A percentile compares a stretch with the other conserved stretches of the same genome.
phyloP scores from a whole-genome alignment of 1,139 yeast species.

The Trichomonascaceae sp. region DNA sequence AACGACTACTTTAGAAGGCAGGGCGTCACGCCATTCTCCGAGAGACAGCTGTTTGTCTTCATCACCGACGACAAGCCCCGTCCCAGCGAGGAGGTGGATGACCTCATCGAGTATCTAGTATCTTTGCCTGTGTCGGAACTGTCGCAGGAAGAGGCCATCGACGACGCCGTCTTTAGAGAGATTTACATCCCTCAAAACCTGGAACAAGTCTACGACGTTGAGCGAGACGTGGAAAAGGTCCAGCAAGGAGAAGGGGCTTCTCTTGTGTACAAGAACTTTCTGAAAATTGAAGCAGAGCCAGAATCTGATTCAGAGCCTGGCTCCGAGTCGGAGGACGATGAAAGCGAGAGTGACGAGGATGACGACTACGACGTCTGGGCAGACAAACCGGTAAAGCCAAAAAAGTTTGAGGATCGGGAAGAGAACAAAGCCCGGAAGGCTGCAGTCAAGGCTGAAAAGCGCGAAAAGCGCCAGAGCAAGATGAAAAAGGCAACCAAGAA shows the following conservation, averaged over 20 bases:
- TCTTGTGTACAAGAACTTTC: slow-evolving; percentile 33
- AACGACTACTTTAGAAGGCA: slow-evolving; percentile 73
- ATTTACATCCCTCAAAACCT: slow-evolving; percentile 65
- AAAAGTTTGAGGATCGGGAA: slow-evolving; percentile 76
- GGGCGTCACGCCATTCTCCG: slow-evolving; percentile 67
- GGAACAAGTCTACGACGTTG: slow-evolving; percentile 38
- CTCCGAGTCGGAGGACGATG: slow-evolving; percentile 14
- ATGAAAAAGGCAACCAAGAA: slow-evolving; percentile 89
- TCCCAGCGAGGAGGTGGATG: slow-evolving; percentile 17
- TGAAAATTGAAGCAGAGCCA: slow-evolving; percentile 3
- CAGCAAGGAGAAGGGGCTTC: slow-evolving; percentile 72
- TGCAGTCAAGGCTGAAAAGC: slow-evolving; percentile 68
- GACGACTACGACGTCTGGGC: slow-evolving; percentile 33
- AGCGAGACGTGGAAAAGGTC: slow-evolving; percentile 77
- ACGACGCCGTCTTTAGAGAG: slow-evolving; percentile 81
- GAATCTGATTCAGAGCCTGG: slow-evolving; percentile 20
- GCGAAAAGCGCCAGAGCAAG: slow-evolving; percentile 79
- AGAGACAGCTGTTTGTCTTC: slow-evolving; percentile 66
- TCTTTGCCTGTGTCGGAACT: slow-evolving; percentile 23
- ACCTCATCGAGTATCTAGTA: slow-evolving; percentile 20
- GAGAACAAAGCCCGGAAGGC: slow-evolving; percentile 74
- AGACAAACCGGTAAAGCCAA: slow-evolving; percentile 34
- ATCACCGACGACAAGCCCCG: slow-evolving; percentile 28
- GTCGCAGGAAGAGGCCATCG: slow-evolving; percentile 41
- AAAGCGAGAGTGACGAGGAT: slow-evolving; percentile 26